Percentiles rank a stretch among this genome's conserved stretches.
phyloP scores from a whole-genome alignment of 129 eudicot species.

The Flaveria sonorensis region DNA sequence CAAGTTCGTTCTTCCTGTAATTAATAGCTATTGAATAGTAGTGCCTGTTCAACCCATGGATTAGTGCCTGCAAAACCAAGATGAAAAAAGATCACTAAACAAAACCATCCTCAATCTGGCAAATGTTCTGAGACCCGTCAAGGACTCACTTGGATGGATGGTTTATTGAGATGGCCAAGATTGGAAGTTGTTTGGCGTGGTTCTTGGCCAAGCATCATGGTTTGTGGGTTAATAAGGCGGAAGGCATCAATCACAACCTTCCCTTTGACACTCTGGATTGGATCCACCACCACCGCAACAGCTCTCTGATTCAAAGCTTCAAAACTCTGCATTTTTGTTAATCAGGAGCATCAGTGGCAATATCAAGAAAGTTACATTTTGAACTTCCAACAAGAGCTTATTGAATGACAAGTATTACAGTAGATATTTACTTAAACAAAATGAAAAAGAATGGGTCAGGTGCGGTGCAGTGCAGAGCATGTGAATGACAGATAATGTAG shows the following conservation, averaged over 20 bases:
- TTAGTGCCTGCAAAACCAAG: conserved; percentile 62
- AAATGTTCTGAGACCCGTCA: neutral
- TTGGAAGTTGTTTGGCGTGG: conserved; percentile 95
- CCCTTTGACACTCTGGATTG: conserved; percentile 95
- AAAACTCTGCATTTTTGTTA: conserved; percentile 62
- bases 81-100: conserved; percentile 11
- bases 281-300: conserved; percentile 96
- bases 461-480: neutral
- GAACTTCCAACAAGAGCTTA: neutral
- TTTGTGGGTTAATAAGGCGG: conserved; percentile 89
- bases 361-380: neutral
- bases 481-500: neutral
- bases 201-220: conserved; percentile 99
- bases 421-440: neutral
- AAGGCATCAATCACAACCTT: conserved; percentile 96
- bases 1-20: conserved; percentile 90
- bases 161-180: conserved; percentile 94
- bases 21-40: conserved; percentile 90
- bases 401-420: neutral
- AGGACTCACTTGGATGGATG: conserved; percentile 76
- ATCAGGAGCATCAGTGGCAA: conserved; percentile 6
- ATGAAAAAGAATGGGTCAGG: neutral
- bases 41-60: conserved; percentile 92
- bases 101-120: neutral
- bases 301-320: conserved; percentile 96